Evolutionary conservation across 192 early-diverging fungal genomes (phyloP), one percentile per base, ranked within the genome.

Genomic region (Chytriomyces confervae): DNA sequence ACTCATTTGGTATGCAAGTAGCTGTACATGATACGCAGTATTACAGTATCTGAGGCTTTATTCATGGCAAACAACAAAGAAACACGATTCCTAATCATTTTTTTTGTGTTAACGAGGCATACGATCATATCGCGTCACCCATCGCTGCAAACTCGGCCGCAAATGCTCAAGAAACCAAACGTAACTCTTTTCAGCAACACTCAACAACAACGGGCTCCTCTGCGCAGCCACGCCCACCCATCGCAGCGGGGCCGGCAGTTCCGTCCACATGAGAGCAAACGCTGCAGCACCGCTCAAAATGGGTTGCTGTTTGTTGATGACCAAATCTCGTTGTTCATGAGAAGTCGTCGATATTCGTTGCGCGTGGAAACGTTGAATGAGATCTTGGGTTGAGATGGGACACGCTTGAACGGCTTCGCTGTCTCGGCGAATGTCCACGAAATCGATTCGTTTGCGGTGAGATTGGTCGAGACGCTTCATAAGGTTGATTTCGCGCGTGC

Each of bases 211-310:
- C 53, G 13, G 16, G 20, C 53, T 57, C 53, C 53, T 13, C 13
- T 20, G 16, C 3, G 20, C 20, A 20, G 53, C 53, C 53, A n/a
- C 2, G 53, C 53, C 53, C 2, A 57, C 16, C 53, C 53, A 57
- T 3, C 53, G 53, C 53, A 57, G 53, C 3, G 53, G 53, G 13
- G 53, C 20, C 1, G 20, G 20, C 13, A 57, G 16, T 20, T 57
- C 16, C 53, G 16, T 57, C 53, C 53, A 57, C 53, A 57, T 57
- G 53, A 57, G 53, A 20, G 53, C 53, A 57, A 57, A 57, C 53
- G 53, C 53, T 13, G 53, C 53, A 57, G 53, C 53, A 20, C 53
- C 53, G 20, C 20, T 13, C 53, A 57, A 13, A 13, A 57, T 13
- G 13, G 53, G 53, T n/a, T 20, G 16, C 53, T 57, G 16, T 57